Evolutionary conservation across 1,139 yeast species (phyloP).

Genomic region (Kurtzmaniella natalensis): DNA sequence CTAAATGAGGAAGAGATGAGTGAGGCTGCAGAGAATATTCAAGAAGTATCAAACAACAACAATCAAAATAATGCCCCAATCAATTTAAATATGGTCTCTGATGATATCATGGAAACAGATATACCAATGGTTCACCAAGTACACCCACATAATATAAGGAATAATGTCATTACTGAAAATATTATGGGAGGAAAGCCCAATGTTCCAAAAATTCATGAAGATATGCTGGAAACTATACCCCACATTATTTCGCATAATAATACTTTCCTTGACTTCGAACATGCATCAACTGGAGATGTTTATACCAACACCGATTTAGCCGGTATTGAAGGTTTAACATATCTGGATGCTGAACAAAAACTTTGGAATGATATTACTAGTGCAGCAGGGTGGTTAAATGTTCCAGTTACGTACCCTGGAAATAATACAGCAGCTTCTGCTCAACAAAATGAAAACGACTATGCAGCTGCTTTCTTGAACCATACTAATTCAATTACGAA

Average conservation of each 20-base stretch:
- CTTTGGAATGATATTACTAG: conserved; percentile 72
- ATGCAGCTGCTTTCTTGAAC: neutral
- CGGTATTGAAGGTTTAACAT: conserved; percentile 44
- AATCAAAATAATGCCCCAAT: neutral
- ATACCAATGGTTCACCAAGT: neutral
- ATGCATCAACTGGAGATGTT: conserved; percentile 22
- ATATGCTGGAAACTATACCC: neutral
- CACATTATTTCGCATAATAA: neutral
- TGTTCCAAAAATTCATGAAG: neutral
- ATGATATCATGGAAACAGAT: neutral
- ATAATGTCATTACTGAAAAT: no score
- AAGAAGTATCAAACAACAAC: no score
- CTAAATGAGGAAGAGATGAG: conserved; percentile 2
- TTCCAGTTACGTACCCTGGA: conserved; percentile 12
- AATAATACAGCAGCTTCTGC: neutral
- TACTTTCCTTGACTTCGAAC: conserved; percentile 8
- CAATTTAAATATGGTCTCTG: neutral
- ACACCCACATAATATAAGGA: neutral
- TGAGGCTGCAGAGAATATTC: neutral
- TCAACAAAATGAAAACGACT: neutral
- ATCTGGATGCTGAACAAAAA: conserved; percentile 51
- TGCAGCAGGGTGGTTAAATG: conserved; percentile 67
- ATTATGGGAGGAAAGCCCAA: neutral
- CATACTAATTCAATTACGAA: neutral
- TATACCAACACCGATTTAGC: conserved; percentile 33